phyloP scores from a whole-genome alignment of 2,329 filamentous ascomycete genomes.

The Thyridium curvatum region DNA sequence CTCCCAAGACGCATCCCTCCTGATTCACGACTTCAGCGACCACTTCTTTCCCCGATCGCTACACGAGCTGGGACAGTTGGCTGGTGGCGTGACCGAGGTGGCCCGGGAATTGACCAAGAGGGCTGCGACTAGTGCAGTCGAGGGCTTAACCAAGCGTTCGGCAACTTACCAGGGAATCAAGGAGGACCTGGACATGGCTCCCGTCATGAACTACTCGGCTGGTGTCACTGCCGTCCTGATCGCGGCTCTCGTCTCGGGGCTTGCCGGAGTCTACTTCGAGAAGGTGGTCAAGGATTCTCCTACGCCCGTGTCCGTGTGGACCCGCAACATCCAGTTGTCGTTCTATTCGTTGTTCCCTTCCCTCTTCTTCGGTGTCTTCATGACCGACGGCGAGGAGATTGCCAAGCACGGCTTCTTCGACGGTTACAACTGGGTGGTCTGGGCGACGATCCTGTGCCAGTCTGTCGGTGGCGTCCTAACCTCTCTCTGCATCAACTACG shows the following conservation, averaged over 20 bases:
- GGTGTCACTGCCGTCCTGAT: slow-evolving; percentile 73
- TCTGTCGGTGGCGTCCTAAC: slow-evolving; percentile 80
- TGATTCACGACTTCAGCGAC: slow-evolving; percentile 57
- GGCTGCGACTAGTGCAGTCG: slow-evolving; percentile 18
- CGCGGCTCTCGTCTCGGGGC: slow-evolving; percentile 72
- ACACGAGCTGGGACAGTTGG: slow-evolving; percentile 66
- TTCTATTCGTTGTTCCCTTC: slow-evolving; percentile 92
- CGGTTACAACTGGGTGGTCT: slow-evolving; percentile 90
- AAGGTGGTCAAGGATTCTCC: slow-evolving; percentile 87
- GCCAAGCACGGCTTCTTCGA: slow-evolving; percentile 84
- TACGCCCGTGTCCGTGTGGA: slow-evolving; percentile 74
- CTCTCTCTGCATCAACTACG: slow-evolving; percentile 73
- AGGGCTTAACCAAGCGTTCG: slow-evolving; percentile 57
- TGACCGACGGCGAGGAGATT: slow-evolving; percentile 81
- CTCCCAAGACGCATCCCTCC: slow-evolving; percentile 48
- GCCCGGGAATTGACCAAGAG: slow-evolving; percentile 45
- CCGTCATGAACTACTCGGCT: slow-evolving; percentile 67
- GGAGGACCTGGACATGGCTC: slow-evolving; percentile 47
- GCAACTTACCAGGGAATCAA: slow-evolving; percentile 89
- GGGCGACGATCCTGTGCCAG: slow-evolving; percentile 77
- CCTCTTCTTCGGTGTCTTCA: slow-evolving; percentile 76
- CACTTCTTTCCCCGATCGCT: slow-evolving; percentile 74
- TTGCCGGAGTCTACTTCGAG: slow-evolving; percentile 84
- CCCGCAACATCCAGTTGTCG: slow-evolving; percentile 88
- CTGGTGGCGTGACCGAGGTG: slow-evolving; percentile 42